phyloP scores from a whole-genome alignment of 1,284 basidiomycete genomes.

The Boletus calvinii region DNA sequence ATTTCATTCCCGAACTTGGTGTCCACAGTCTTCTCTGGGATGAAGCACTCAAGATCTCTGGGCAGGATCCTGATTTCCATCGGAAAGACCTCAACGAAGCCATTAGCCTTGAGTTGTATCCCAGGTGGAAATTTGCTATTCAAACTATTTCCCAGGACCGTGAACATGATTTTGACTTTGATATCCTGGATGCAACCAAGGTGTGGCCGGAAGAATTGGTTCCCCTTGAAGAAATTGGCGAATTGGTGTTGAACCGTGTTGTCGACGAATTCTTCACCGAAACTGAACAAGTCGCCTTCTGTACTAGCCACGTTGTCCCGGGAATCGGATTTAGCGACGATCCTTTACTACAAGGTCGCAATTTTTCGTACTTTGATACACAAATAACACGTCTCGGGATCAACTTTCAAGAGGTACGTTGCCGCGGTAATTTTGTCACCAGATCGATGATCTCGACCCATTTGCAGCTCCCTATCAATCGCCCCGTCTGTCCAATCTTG shows the following conservation, averaged over 20 bases:
- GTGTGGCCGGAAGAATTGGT: slow-evolving; percentile 79
- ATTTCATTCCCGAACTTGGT: slow-evolving; percentile 78
- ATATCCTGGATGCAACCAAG: slow-evolving; percentile 84
- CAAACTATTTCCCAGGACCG: slow-evolving; percentile 67
- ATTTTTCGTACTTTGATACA: slow-evolving; percentile 84
- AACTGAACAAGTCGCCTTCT: slow-evolving; percentile 82
- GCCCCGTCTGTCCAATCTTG: slow-evolving; percentile 77
- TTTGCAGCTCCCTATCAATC: slow-evolving; percentile 73
- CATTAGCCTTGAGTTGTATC: slow-evolving; percentile 63
- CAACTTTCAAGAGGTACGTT: slow-evolving; percentile 62
- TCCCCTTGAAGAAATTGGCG: slow-evolving; percentile 74
- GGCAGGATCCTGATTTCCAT: slow-evolving; percentile 82
- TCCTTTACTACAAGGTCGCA: slow-evolving; percentile 79
- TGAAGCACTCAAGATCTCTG: slow-evolving; percentile 79
- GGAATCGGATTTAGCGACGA: slow-evolving; percentile 83
- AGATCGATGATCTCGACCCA: slow-evolving; percentile 12
- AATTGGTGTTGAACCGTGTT: slow-evolving; percentile 65
- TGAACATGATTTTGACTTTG: slow-evolving; percentile 79
- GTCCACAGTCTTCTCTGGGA: slow-evolving; percentile 85
- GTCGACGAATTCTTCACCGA: slow-evolving; percentile 82
- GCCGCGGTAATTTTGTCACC: background rate
- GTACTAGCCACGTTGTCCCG: slow-evolving; percentile 78
- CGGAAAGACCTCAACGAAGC: slow-evolving; percentile 79
- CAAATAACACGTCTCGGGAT: slow-evolving; percentile 74
- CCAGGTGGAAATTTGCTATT: slow-evolving; percentile 77